Percentiles rank a stretch among this genome's conserved stretches.
Evolutionary conservation across 2,329 filamentous ascomycete species (phyloP).

Genomic region (Tolypocladium pustulatum): DNA sequence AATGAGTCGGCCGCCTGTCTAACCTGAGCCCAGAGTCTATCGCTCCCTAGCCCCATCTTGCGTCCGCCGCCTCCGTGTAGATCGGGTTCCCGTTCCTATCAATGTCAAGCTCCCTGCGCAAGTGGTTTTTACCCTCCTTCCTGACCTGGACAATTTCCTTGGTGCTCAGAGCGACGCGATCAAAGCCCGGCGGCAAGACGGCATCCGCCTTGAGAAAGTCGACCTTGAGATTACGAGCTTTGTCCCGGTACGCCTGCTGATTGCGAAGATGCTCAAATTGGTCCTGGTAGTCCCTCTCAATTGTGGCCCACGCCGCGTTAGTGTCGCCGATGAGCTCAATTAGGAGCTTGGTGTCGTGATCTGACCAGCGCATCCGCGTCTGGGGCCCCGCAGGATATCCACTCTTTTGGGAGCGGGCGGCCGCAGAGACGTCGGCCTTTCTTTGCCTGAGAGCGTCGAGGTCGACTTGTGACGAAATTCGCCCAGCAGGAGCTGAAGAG

Average conservation of each 20-base stretch:
- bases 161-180: conserved; percentile 35
- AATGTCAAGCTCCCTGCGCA: conserved; percentile 35
- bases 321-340: conserved; percentile 26
- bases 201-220: conserved; percentile 35
- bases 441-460: not conserved
- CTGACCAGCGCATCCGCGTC: conserved; percentile 29
- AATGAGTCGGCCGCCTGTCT: not conserved
- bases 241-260: conserved; percentile 47
- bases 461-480: not conserved
- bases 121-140: conserved; percentile 35
- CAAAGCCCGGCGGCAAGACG: conserved; percentile 35
- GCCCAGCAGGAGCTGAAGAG: not conserved
- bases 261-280: conserved; percentile 33
- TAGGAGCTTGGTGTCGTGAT: conserved; percentile 29
- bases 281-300: conserved; percentile 17
- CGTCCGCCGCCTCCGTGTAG: conserved; percentile 22
- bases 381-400: conserved; percentile 3
- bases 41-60: not conserved
- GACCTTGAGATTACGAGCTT: conserved; percentile 46
- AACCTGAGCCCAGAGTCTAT: not conserved
- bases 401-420: not conserved
- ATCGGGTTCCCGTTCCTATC: conserved; percentile 25
- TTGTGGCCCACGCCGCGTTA: conserved; percentile 19
- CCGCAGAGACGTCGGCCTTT: not conserved
- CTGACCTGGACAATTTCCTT: conserved; percentile 37